These are phyloP conservation scores for Elaeis oleifera DNA, from an alignment of 202 grass and related monocot species.

Conservation along the genomic window DNA sequence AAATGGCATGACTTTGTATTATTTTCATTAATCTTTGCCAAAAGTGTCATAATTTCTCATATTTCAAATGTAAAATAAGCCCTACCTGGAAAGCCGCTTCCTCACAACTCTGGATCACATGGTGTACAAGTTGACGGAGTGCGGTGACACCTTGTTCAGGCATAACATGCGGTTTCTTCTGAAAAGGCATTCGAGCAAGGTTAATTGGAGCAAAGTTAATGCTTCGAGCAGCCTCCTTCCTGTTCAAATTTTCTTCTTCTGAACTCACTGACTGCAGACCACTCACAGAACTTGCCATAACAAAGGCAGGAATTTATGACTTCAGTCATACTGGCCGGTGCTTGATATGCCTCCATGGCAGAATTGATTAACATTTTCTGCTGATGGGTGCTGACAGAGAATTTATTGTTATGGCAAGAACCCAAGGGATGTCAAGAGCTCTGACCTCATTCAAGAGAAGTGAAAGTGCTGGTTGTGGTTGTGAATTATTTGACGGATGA, in stretches of 20 bases:
- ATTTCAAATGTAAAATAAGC: not conserved
- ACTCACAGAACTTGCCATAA: conserved; percentile 48
- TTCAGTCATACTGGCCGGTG: conserved; percentile 55
- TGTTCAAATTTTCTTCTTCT: conserved; percentile 17
- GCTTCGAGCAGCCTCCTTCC: conserved; percentile 29
- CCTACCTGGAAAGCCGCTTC: conserved; percentile 71
- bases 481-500: conserved; percentile 39
- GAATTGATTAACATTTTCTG: conserved; percentile 54
- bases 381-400: conserved; percentile 62
- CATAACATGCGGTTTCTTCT: conserved; percentile 64
- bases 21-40: too few relatives aligned
- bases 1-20: not conserved
- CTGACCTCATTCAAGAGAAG: conserved; percentile 77
- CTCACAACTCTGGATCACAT: conserved; percentile 46
- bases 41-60: not conserved
- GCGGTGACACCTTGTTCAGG: conserved; percentile 59
- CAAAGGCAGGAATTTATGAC: conserved; percentile 72
- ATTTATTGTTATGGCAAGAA: conserved; percentile 90
- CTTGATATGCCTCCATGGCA: conserved; percentile 68
- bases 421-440: conserved; percentile 62
- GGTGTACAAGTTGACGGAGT: conserved; percentile 60
- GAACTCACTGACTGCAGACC: conserved; percentile 24
- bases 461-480: conserved; percentile 55
- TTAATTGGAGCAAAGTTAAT: conserved; percentile 33
- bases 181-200: conserved; percentile 42